phyloP scores from a whole-genome alignment of 148 eudicot species.

The Rhododendron ovatum region DNA sequence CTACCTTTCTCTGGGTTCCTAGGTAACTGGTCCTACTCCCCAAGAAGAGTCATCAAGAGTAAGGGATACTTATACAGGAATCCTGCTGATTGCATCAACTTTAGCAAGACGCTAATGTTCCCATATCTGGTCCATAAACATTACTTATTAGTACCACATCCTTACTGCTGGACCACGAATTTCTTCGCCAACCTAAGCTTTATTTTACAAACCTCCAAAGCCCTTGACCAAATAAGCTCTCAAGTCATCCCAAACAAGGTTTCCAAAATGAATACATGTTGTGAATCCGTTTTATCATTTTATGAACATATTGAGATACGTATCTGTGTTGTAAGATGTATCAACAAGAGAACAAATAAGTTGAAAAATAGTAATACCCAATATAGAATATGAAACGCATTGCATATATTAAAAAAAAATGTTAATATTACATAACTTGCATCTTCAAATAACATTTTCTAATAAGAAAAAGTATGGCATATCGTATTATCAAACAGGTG shows the following conservation, averaged over 20 bases:
- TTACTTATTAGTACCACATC: neutral
- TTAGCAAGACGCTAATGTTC: neutral
- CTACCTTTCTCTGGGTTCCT: neutral
- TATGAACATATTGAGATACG: neutral
- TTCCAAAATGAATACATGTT: neutral
- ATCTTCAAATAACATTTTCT: neutral
- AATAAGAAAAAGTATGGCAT: neutral
- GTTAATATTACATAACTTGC: neutral
- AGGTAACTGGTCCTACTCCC: neutral
- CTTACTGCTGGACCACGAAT: neutral
- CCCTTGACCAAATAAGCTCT: slow-evolving; percentile 1
- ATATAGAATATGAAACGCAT: neutral
- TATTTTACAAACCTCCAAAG: neutral
- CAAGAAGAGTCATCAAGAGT: neutral
- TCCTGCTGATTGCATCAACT: neutral
- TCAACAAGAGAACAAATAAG: neutral
- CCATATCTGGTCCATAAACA: neutral
- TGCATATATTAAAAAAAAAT: neutral
- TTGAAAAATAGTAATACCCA: neutral
- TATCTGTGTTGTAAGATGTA: neutral
- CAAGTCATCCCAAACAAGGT: neutral
- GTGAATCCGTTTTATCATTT: neutral
- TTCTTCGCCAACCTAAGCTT: neutral
- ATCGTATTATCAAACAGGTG: neutral
- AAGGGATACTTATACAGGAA: neutral